Evolutionary conservation across 805 yeast genomes (phyloP).

Genomic region (Monosporozyma unispora): DNA sequence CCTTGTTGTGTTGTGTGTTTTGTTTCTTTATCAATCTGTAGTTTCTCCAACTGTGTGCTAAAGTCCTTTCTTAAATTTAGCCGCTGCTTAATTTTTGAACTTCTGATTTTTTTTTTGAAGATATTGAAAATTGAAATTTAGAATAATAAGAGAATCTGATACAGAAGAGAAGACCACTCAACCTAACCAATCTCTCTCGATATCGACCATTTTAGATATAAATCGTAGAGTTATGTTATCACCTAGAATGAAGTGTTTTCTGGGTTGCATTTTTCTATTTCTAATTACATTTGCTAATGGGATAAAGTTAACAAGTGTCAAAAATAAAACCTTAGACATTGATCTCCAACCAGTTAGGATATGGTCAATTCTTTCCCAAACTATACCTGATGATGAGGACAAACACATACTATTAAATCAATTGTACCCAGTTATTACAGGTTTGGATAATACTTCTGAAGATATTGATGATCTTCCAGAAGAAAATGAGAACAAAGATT

Average conservation of each 20-base stretch:
- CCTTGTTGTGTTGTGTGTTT: too few species aligned
- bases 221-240: not conserved
- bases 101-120: too few species aligned
- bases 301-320: not conserved
- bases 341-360: constrained; percentile 6
- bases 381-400: constrained; percentile 6
- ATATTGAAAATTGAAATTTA: too few species aligned
- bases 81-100: too few species aligned
- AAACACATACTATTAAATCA: constrained; percentile 2
- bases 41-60: too few species aligned
- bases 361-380: constrained; percentile 9
- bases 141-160: too few species aligned
- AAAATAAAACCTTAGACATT: not conserved
- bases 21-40: too few species aligned
- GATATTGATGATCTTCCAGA: not conserved
- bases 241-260: not conserved
- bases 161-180: too few species aligned
- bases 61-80: too few species aligned
- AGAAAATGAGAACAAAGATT: constrained; percentile 2
- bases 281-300: not conserved
- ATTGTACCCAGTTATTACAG: constrained; percentile 11
- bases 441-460: constrained; percentile 1
- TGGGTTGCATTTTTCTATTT: not conserved
- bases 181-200: too few species aligned
- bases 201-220: not conserved